These are phyloP conservation scores for Diaporthe velutina DNA, from an alignment of 2,329 filamentous ascomycete species.

Conservation along the genomic window DNA sequence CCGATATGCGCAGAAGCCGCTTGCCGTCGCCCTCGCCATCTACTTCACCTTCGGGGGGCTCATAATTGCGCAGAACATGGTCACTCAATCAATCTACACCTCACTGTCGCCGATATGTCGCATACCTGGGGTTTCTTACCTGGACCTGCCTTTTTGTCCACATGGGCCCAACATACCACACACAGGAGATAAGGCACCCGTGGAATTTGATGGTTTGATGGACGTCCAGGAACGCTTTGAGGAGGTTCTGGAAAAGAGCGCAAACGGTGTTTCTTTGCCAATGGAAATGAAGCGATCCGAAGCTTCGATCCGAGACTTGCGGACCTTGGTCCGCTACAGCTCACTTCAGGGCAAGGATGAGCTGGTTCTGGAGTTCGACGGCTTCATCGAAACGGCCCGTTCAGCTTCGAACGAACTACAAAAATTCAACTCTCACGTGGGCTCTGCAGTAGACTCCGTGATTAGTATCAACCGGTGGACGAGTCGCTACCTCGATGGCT, in stretches of 20 bases:
- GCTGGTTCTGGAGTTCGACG: conserved; percentile 80
- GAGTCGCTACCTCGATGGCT: conserved; percentile 73
- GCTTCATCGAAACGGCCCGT: conserved; percentile 78
- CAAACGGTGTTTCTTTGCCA: conserved; percentile 75
- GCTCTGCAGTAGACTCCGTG: conserved; percentile 79
- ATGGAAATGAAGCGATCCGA: conserved; percentile 85
- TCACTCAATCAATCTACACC: conserved; percentile 70
- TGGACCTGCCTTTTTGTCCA: conserved; percentile 76
- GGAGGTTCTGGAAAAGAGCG: conserved; percentile 77
- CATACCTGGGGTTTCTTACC: conserved; percentile 72
- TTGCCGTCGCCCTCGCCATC: conserved; percentile 71
- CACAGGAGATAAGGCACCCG: conserved; percentile 46
- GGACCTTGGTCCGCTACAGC: conserved; percentile 79
- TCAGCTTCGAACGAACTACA: conserved; percentile 76
- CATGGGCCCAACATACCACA: conserved; percentile 37
- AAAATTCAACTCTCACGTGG: conserved; percentile 82
- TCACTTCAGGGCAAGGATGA: conserved; percentile 76
- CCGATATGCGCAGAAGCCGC: conserved; percentile 72
- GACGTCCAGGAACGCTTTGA: conserved; percentile 82
- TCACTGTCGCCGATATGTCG: conserved; percentile 78
- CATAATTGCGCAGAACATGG: conserved; percentile 71
- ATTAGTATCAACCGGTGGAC: conserved; percentile 84
- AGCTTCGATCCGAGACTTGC: conserved; percentile 79
- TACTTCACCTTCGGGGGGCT: conserved; percentile 71
- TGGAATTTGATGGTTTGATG: conserved; percentile 83